phyloP scores from a whole-genome alignment of 2,329 filamentous ascomycete species.

The Alternaria alternata region DNA sequence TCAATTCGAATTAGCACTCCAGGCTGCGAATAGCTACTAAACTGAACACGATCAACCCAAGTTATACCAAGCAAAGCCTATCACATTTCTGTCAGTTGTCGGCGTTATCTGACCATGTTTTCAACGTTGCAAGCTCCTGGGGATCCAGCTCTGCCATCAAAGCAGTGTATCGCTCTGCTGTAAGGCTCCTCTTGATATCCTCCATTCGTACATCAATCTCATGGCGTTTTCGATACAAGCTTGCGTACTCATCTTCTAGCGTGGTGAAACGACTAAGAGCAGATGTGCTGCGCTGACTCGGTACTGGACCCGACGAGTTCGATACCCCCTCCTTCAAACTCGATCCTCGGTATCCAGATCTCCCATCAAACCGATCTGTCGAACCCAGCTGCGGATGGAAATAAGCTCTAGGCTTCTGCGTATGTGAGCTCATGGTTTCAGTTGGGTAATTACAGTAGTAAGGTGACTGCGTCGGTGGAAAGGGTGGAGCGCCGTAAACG shows the following conservation, averaged over 20 bases:
- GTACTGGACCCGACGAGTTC: neutral
- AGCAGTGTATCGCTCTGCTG: neutral
- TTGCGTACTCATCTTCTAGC: neutral
- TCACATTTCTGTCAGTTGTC: neutral
- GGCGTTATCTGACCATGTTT: neutral
- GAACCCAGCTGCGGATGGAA: neutral
- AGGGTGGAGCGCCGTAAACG: neutral
- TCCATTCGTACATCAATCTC: neutral
- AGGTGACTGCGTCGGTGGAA: neutral
- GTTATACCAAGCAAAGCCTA: no score
- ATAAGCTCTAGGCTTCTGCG: neutral
- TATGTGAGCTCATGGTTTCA: neutral
- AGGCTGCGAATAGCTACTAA: neutral
- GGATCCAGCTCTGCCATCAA: slow-evolving; percentile 2
- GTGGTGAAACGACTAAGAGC: neutral
- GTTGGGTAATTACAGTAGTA: neutral
- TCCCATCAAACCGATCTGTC: neutral
- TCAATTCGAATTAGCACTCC: neutral
- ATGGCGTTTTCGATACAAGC: neutral
- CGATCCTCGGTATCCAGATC: neutral
- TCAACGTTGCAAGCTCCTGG: neutral
- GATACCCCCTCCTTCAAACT: neutral
- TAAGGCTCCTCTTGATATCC: neutral
- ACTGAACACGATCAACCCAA: neutral
- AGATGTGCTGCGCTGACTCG: neutral